phyloP scores from a whole-genome alignment of 345 rosid genomes.

The Bruguiera parviflora region DNA sequence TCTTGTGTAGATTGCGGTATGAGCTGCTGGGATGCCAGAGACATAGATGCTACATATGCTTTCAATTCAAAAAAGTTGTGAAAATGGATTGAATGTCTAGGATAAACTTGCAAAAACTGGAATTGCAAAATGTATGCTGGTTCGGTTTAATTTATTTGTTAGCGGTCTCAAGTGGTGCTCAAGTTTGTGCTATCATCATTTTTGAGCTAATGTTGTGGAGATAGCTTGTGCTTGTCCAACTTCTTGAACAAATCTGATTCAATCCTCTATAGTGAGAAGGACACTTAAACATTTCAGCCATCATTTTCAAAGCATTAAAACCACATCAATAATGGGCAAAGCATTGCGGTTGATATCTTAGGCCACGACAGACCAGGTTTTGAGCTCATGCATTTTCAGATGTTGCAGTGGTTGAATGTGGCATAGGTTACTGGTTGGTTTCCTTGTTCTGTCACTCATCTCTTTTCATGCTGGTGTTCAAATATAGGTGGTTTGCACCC shows the following conservation, averaged over 20 bases:
- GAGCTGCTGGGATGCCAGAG: not conserved
- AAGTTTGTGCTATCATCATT: not conserved
- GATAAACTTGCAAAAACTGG: not conserved
- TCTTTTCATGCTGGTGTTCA: not conserved
- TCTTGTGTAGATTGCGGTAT: not conserved
- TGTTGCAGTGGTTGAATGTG: not conserved
- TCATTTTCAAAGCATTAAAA: not conserved
- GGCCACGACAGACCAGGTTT: not conserved
- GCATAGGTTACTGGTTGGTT: not conserved
- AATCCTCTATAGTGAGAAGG: not conserved
- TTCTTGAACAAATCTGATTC: not conserved
- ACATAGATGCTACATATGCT: not conserved
- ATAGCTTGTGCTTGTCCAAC: not conserved
- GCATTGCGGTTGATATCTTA: not conserved
- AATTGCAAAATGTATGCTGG: not conserved
- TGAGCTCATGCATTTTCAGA: not conserved
- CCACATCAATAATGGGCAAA: not conserved
- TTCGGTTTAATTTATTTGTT: not conserved
- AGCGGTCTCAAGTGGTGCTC: not conserved
- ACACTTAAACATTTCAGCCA: no score
- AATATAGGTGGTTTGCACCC: slow-evolving; percentile 62
- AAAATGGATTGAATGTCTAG: not conserved
- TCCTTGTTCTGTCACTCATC: slow-evolving; percentile 4
- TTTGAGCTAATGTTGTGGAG: not conserved
- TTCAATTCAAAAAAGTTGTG: not conserved